A percentile compares a stretch with the other conserved stretches of the same genome.
Conservation (phyloP, 495 filamentous ascomycete genomes). For the Daldinia concentrica region DNA sequence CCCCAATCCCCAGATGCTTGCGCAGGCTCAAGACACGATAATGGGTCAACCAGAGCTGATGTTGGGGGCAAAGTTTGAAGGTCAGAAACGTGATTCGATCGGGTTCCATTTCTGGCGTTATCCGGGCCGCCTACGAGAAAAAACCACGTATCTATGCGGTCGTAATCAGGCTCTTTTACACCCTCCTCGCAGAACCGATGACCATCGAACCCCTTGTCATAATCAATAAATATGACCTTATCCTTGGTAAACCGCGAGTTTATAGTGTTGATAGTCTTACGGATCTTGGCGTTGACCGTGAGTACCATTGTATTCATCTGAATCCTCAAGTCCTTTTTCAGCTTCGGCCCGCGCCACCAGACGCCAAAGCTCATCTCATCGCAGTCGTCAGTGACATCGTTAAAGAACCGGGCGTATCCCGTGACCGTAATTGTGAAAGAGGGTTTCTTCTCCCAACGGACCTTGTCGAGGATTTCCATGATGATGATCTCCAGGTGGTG, state of each 20-base stretch:
- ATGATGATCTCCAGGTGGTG: slow-evolving; percentile 48
- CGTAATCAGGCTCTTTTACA: slow-evolving; percentile 54
- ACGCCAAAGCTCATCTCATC: slow-evolving; percentile 53
- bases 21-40: slow-evolving; percentile 43
- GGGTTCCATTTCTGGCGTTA: slow-evolving; percentile 37
- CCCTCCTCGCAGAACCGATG: slow-evolving; percentile 60
- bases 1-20: slow-evolving; percentile 51
- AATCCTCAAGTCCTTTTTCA: slow-evolving; percentile 46
- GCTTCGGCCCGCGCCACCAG: slow-evolving; percentile 49
- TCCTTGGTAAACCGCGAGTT: slow-evolving; percentile 44
- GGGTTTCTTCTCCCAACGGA: slow-evolving; percentile 51
- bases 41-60: slow-evolving; percentile 47
- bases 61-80: slow-evolving; percentile 25
- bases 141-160: slow-evolving; percentile 56
- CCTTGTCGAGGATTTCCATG: slow-evolving; percentile 52
- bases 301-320: slow-evolving; percentile 54
- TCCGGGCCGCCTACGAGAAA: slow-evolving; percentile 57
- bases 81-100: slow-evolving; percentile 11
- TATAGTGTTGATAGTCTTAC: slow-evolving; percentile 38
- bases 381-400: slow-evolving; percentile 55
- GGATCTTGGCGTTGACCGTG: slow-evolving; percentile 51
- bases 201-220: slow-evolving; percentile 52
- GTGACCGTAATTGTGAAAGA: slow-evolving; percentile 54
- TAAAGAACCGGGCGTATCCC: slow-evolving; percentile 61
- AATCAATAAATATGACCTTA: slow-evolving; percentile 56